phyloP scores from a whole-genome alignment of 345 rosid genomes.

The Moricandia moricandioides region DNA sequence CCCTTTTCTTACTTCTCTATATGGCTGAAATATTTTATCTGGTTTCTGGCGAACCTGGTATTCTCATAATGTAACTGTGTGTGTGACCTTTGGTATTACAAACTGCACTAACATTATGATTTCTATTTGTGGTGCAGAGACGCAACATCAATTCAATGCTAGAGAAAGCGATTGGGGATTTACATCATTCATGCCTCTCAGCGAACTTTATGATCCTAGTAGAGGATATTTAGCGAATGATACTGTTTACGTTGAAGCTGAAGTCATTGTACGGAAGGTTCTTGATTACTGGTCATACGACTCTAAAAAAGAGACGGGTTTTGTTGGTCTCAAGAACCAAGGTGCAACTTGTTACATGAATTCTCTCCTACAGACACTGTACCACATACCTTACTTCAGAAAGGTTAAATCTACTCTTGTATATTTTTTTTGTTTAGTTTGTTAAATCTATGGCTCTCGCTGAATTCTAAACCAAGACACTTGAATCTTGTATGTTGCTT shows the following conservation, averaged over 20 bases:
- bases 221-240: constrained; percentile 86
- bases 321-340: constrained; percentile 97
- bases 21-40: not conserved
- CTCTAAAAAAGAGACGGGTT: constrained; percentile 96
- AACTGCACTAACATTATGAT: constrained; percentile 10
- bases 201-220: constrained; percentile 84
- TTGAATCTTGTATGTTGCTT: constrained; percentile 10
- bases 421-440: not conserved
- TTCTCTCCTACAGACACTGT: constrained; percentile 83
- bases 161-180: constrained; percentile 98
- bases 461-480: constrained; percentile 11
- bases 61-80: not conserved
- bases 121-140: constrained; percentile 51
- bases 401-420: constrained; percentile 50
- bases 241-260: constrained; percentile 76
- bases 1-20: not conserved
- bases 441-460: not conserved
- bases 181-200: constrained; percentile 86
- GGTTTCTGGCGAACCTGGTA: constrained; percentile 1
- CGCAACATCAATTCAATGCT: constrained; percentile 89
- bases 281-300: constrained; percentile 86
- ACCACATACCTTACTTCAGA: constrained; percentile 93
- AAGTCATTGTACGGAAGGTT: constrained; percentile 75
- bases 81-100: constrained; percentile 5
- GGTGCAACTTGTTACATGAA: constrained; percentile 99